Evolutionary conservation across 1,284 basidiomycete species (phyloP).

Genomic region (Apiotrichum montevideense): DNA sequence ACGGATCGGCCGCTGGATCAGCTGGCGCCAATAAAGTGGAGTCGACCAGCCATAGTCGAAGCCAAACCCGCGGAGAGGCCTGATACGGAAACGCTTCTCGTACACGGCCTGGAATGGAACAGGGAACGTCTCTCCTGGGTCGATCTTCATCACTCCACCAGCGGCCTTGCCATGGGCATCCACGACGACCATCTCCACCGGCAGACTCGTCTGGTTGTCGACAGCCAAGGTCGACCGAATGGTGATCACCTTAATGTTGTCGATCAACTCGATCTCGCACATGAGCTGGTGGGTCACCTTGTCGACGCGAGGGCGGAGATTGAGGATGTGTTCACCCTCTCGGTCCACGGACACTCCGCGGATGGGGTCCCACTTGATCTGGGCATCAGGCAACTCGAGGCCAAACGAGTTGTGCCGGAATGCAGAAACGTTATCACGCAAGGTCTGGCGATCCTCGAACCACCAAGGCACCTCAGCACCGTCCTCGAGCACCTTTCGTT

Average conservation of each 20-base stretch:
- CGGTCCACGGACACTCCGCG: conserved; percentile 85
- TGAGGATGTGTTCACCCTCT: conserved; percentile 88
- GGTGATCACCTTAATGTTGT: conserved; percentile 94
- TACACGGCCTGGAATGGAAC: conserved; percentile 89
- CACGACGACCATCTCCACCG: conserved; percentile 85
- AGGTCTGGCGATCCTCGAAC: conserved; percentile 93
- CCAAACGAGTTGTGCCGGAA: conserved; percentile 76
- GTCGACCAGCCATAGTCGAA: conserved; percentile 69
- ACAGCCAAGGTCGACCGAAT: conserved; percentile 90
- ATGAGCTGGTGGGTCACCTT: conserved; percentile 76
- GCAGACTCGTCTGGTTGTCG: conserved; percentile 87
- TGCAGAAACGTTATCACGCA: conserved; percentile 81
- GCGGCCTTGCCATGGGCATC: conserved; percentile 78
- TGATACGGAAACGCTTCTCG: conserved; percentile 73
- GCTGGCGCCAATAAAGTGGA: conserved; percentile 85
- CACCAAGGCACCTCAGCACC: conserved; percentile 86
- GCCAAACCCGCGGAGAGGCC: conserved; percentile 82
- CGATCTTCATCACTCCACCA: conserved; percentile 77
- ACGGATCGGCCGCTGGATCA: conserved; percentile 69
- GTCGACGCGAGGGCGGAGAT: conserved; percentile 69
- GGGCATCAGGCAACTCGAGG: conserved; percentile 74
- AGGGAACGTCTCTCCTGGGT: conserved; percentile 80
- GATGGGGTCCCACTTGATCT: conserved; percentile 72
- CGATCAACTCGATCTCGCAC: conserved; percentile 82
- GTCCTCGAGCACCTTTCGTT: conserved; percentile 52